Percentiles rank a stretch among this genome's conserved stretches.
phyloP scores from a whole-genome alignment of 805 yeast genomes.

The Metschnikowia lochheadii region DNA sequence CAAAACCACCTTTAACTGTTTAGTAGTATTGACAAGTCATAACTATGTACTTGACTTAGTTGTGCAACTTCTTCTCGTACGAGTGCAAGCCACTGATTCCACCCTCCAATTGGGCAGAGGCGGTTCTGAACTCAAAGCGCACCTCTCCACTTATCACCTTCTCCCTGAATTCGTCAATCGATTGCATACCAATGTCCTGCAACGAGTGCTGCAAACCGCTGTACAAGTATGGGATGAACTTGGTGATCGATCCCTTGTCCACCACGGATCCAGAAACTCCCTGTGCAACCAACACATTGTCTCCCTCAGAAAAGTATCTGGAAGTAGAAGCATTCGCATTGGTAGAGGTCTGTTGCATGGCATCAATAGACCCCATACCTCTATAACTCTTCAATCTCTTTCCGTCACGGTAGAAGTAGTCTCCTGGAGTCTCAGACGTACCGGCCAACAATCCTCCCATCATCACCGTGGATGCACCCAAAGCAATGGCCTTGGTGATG shows the following conservation, averaged over 20 bases:
- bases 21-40: too few species aligned
- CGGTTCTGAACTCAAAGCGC: constrained; percentile 96
- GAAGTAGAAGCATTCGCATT: constrained; percentile 97
- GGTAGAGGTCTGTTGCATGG: constrained; percentile 87
- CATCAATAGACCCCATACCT: constrained; percentile 99
- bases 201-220: constrained; percentile 97
- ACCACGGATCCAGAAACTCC: constrained; percentile 97
- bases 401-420: constrained; percentile 96
- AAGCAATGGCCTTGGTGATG: constrained; percentile 91
- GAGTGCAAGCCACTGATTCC: constrained; percentile 96
- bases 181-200: constrained; percentile 90
- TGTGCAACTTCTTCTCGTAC: constrained; percentile 95
- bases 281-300: constrained; percentile 94
- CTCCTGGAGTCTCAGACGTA: constrained; percentile 97
- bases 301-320: constrained; percentile 95
- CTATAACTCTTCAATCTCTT: constrained; percentile 95
- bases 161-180: constrained; percentile 59
- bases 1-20: too few species aligned
- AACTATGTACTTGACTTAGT: constrained; percentile 34
- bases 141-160: constrained; percentile 64
- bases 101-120: constrained; percentile 98
- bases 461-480: constrained; percentile 97
- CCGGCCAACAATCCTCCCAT: constrained; percentile 99
- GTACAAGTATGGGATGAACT: constrained; percentile 90
- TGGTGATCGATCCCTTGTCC: constrained; percentile 92